Base-by-base conservation (phyloP, 169 alveolate species). In the Plasmodium coatneyi region DNA sequence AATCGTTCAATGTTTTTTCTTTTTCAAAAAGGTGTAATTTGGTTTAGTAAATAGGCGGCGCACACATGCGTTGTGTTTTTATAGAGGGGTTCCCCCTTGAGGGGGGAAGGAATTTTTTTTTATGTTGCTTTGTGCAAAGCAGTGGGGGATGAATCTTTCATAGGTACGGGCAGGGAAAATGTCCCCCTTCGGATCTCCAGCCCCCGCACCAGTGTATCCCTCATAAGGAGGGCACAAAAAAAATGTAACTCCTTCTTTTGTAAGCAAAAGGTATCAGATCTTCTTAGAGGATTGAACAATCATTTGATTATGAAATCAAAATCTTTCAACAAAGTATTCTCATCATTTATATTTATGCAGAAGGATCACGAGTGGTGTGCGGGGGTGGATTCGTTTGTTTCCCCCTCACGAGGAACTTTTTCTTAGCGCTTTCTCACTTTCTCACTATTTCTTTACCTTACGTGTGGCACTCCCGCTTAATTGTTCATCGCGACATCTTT, bases 291-390 rank as follows among this genome's bases (percentile, higher is more conserved):
- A 76, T 76, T 80, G 54, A 5, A 25, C 6, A 86, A 86, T 32
- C 93, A 86, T 86, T 86, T 86, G 93, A 86, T 86, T 25, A 28
- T 30, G 41, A 52, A 76, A 86, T 86, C 93, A 86, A 86, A 84
- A 84, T 86, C 80, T 76, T 86, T 49, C 70, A 78, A 52, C 54
- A 60, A 60, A 14, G 32, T 60, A 46, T 43, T 72, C 25, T 86
- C 93, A 86, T 86, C 93, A 86, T 86, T 84, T 32, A 39, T 84
- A 56, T 56, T 71, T 84, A 84, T 49, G 78, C 54, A 83, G 74
- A 25, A 60, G 32, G 74, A 34, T 60, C 74, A n/a, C 74, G 16
- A 60, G 32, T 19, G 32, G 74, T 43, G 54, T 12, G 54, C 54
- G 54, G 54, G 54, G 54, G 54, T 4, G 54, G 0, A 43, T 43